A percentile compares a stretch with the other conserved stretches of the same genome.
Evolutionary conservation across 1,284 basidiomycete species (phyloP).

Genomic region (Waitea zeae): DNA sequence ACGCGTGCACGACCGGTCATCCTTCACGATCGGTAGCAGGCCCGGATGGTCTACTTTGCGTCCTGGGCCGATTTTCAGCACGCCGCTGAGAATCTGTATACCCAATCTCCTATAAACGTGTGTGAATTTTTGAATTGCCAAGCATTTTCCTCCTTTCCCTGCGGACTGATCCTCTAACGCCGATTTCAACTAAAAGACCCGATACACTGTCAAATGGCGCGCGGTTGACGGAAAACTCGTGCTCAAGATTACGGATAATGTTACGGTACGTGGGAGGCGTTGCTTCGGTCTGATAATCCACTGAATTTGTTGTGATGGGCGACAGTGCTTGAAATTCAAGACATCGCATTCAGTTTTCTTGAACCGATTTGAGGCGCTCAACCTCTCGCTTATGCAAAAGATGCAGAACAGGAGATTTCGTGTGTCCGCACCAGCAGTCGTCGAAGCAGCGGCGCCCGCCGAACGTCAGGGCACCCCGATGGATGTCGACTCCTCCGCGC

Average conservation of each 20-base stretch:
- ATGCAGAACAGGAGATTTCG: conserved; percentile 46
- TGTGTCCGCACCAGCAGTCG: not conserved
- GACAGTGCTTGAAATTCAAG: conserved; percentile 86
- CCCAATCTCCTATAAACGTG: conserved; percentile 60
- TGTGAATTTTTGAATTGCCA: conserved; percentile 12
- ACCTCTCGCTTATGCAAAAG: conserved; percentile 64
- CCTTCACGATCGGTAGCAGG: not conserved
- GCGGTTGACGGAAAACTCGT: conserved; percentile 70
- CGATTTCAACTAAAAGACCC: conserved; percentile 29
- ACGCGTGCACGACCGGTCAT: not conserved
- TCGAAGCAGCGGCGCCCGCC: not conserved
- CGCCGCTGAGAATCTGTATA: conserved; percentile 70
- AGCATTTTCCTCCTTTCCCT: not conserved
- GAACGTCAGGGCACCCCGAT: not conserved
- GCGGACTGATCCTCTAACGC: too few species aligned
- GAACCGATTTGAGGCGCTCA: conserved; percentile 87
- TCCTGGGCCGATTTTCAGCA: conserved; percentile 78
- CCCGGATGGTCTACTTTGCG: conserved; percentile 53
- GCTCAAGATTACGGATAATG: conserved; percentile 82
- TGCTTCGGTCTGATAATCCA: not conserved
- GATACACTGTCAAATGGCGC: conserved; percentile 82
- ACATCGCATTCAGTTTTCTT: conserved; percentile 86
- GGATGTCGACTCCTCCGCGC: not conserved
- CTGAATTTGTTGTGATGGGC: not conserved
- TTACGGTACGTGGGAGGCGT: conserved; percentile 37